Evolutionary conservation across 164 flowering plant genomes (phyloP), one percentile per base, ranked within the genome.

Genomic region (Magnolia changhungtana): DNA sequence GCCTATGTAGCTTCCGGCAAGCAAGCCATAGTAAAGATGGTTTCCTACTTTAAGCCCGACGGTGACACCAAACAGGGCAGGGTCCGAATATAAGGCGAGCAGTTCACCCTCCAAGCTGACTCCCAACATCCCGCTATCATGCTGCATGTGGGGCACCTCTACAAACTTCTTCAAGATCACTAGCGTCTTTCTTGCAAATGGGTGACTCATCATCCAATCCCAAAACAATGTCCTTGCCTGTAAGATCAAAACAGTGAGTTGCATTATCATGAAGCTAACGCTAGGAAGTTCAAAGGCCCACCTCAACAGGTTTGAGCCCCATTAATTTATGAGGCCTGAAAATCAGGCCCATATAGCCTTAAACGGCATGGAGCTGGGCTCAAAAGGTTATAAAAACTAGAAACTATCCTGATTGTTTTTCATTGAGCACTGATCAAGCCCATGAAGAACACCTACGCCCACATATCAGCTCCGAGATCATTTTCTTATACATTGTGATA

Each of bases 71-170:
- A 76, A 20, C 73, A 85, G 27, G 2, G 7, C 72, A 0, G 78
- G 77, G 81, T 89, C 95, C 23, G 74, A 72, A 55, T 87, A 89
- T 37, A 83, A 84, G 1, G 86, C 89, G 6, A 67, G 27, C 1
- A 85, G 85, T 5, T 83, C 84, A n/a, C 95, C 97, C 16, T 87
- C 83, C 87, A 88, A 69, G 81, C 88, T 92, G 23, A 90, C 91
- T 0, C 77, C 81, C 37, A 91, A 19, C 67, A 81, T 84, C 49
- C 95, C 93, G 0, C 80, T 79, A 37, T 84, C 75, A 14, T 69
- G 77, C 51, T 71, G 75, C 45, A 67, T 1, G 0, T 49, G 21
- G 14, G 80, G 81, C 8, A 67, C 0, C 11, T 73, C 71, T 0
- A 55, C n/a, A 72, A 79, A 75, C 81, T 66, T 86, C 50, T 37